Evolutionary conservation across 1,139 yeast species (phyloP).

Genomic region (Geotrichum armillariae): DNA sequence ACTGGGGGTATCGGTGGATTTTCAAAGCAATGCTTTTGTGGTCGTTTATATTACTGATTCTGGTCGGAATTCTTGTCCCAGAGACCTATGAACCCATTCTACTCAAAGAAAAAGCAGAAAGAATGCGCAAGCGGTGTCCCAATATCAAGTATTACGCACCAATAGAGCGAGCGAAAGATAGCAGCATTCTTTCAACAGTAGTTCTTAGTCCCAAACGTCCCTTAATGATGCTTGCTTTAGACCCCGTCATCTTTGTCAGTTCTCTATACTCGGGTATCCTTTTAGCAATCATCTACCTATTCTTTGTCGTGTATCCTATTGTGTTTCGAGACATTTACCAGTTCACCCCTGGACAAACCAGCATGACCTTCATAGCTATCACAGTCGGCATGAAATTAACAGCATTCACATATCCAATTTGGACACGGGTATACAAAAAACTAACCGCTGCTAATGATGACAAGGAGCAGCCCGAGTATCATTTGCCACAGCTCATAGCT

Average conservation of each 20-base stretch:
- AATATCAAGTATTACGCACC: slow-evolving; percentile 45
- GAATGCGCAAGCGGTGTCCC: slow-evolving; percentile 55
- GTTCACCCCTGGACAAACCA: slow-evolving; percentile 19
- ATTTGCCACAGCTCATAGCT: slow-evolving; percentile 49
- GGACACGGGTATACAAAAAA: slow-evolving; percentile 23
- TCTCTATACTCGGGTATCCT: slow-evolving; percentile 64
- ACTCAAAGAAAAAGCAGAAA: slow-evolving; percentile 53
- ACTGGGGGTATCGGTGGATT: slow-evolving; percentile 57
- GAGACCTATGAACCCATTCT: slow-evolving; percentile 73
- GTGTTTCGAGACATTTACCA: slow-evolving; percentile 21
- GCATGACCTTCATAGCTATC: slow-evolving; percentile 20
- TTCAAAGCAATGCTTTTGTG: slow-evolving; percentile 67
- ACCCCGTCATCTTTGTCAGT: slow-evolving; percentile 60
- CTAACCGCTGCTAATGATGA: slow-evolving; percentile 23
- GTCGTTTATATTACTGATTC: slow-evolving; percentile 56
- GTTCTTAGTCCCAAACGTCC: slow-evolving; percentile 53
- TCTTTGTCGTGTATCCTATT: slow-evolving; percentile 23
- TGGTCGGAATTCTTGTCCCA: slow-evolving; percentile 54
- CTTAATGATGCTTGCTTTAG: slow-evolving; percentile 50
- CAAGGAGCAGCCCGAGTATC: slow-evolving; percentile 44
- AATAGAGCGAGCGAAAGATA: slow-evolving; percentile 39
- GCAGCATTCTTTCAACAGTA: slow-evolving; percentile 37
- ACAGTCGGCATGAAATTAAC: slow-evolving; percentile 20
- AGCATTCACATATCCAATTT: slow-evolving; percentile 24
- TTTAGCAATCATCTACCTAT: slow-evolving; percentile 33